Conservation (phyloP, 805 yeast species). For the Spathaspora passalidarum region DNA sequence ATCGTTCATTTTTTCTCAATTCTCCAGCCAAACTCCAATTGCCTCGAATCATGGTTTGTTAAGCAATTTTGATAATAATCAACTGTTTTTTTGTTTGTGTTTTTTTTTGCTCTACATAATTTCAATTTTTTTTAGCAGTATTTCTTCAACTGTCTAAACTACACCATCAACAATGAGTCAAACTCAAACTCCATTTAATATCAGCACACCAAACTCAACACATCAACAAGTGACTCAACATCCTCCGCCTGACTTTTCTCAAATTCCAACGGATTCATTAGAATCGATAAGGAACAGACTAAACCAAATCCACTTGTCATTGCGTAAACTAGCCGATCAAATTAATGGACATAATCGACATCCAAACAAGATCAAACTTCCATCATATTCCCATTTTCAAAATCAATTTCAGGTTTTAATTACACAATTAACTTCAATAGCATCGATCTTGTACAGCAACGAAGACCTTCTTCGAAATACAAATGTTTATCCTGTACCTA, state of each 20-base stretch:
- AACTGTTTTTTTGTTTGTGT: background rate
- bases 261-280: constrained; percentile 34
- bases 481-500: constrained; percentile 79
- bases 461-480: constrained; percentile 58
- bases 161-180: no score
- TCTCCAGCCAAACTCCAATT: constrained; percentile 37
- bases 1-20: constrained; percentile 32
- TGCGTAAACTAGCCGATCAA: constrained; percentile 36
- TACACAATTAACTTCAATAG: constrained; percentile 79
- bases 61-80: background rate
- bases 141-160: no score
- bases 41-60: constrained; percentile 23
- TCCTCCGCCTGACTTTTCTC: constrained; percentile 15
- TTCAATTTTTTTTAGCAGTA: background rate
- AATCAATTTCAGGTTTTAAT: constrained; percentile 80
- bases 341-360: constrained; percentile 33
- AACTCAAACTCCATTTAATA: constrained; percentile 6
- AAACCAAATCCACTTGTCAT: constrained; percentile 41
- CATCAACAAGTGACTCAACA: background rate
- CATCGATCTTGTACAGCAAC: constrained; percentile 62
- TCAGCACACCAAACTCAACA: background rate
- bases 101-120: no score
- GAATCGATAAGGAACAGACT: constrained; percentile 40
- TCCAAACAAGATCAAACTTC: constrained; percentile 36
- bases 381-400: constrained; percentile 63